Conservation (phyloP, 257 asterid species). For the Petunia axillaris region DNA sequence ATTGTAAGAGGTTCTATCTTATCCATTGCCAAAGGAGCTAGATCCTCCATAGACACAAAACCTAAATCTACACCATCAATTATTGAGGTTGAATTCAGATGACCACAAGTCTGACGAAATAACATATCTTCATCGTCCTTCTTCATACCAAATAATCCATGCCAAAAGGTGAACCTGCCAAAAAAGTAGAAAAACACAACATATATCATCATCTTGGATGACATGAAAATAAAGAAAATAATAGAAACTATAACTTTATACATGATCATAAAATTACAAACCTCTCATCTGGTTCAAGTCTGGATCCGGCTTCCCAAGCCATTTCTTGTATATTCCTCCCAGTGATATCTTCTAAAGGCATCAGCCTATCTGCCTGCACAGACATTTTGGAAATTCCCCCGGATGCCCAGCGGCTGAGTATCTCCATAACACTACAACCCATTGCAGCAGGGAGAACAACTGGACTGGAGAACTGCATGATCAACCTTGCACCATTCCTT, state of each 20-base stretch:
- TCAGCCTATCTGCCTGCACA: constrained; percentile 52
- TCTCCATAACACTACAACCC: constrained; percentile 64
- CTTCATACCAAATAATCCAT: constrained; percentile 27
- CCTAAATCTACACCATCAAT: constrained; percentile 44
- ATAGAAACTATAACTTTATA: not conserved
- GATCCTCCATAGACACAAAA: constrained; percentile 53
- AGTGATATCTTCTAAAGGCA: constrained; percentile 80
- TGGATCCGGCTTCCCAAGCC: constrained; percentile 45
- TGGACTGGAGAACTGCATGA: constrained; percentile 73
- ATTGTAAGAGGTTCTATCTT: constrained; percentile 66
- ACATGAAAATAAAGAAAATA: constrained; percentile 22
- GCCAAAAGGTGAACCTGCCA: constrained; percentile 42
- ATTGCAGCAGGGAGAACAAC: constrained; percentile 64
- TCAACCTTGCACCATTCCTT: constrained; percentile 67
- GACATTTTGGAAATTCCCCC: constrained; percentile 69
- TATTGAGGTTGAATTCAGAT: constrained; percentile 35
- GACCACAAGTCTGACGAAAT: constrained; percentile 26
- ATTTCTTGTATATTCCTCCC: constrained; percentile 71
- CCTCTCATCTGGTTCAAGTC: constrained; percentile 49
- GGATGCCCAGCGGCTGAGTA: constrained; percentile 66
- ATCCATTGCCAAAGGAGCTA: constrained; percentile 59
- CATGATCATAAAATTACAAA: constrained; percentile 38
- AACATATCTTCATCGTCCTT: constrained; percentile 28
- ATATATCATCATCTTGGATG: constrained; percentile 26
- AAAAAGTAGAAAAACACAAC: constrained; percentile 7